Evolutionary conservation across 441 rosid genomes (phyloP).

Genomic region (Lepidium campestre): DNA sequence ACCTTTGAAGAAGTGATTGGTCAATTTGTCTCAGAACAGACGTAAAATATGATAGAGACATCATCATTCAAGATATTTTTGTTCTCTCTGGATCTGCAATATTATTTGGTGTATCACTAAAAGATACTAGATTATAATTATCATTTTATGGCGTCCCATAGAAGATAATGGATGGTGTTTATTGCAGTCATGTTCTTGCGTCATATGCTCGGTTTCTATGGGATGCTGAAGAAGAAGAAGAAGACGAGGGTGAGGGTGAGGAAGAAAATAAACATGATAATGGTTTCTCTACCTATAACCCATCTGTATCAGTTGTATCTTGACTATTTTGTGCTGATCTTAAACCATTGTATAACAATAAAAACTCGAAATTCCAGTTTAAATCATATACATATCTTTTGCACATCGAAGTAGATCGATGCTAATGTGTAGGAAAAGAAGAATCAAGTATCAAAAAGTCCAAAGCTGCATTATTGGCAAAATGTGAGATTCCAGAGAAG

Average conservation of each 20-base stretch:
- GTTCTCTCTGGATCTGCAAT: neutral
- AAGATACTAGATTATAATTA: neutral
- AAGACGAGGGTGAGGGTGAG: conserved; percentile 24
- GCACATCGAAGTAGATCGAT: conserved; percentile 6
- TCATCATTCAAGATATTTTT: neutral
- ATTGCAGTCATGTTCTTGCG: conserved; percentile 57
- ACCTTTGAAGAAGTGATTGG: conserved; percentile 21
- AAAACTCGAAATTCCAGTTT: conserved; percentile 16
- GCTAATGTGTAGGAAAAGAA: neutral
- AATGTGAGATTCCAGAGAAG: neutral
- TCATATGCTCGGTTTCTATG: conserved; percentile 68
- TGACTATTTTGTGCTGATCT: conserved; percentile 15
- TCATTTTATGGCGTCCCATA: neutral
- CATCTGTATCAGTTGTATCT: conserved; percentile 33
- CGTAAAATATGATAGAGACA: conserved; percentile 11
- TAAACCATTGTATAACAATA: conserved; percentile 17
- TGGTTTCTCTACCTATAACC: conserved; percentile 21
- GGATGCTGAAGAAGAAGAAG: conserved; percentile 52
- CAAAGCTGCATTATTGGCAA: neutral
- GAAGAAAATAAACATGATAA: conserved; percentile 16
- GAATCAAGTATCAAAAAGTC: neutral
- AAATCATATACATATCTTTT: neutral
- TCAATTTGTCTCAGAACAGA: neutral
- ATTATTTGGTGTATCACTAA: neutral
- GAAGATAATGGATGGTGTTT: neutral